A percentile compares a stretch with the other conserved stretches of the same genome.
These are phyloP conservation scores for Agaricales sp. DNA, from an alignment of 1,284 basidiomycete genomes.

Conservation along the genomic window DNA sequence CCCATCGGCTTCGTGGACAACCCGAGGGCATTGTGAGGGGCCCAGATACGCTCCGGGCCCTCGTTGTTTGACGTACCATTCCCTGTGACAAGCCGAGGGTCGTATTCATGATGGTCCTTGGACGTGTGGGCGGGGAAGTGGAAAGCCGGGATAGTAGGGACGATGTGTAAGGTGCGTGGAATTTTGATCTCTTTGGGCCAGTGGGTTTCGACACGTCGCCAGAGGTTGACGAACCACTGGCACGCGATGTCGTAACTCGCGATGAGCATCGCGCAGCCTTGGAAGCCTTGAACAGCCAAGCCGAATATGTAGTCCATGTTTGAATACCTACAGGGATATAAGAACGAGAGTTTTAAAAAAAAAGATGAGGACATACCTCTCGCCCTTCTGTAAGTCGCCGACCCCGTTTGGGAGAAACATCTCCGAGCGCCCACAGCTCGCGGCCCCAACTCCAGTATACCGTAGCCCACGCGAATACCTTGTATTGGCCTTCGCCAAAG, in stretches of 20 bases:
- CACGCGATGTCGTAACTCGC: constrained; percentile 14
- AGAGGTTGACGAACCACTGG: constrained; percentile 12
- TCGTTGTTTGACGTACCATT: background rate
- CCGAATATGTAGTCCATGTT: constrained; percentile 14
- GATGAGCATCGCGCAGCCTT: background rate
- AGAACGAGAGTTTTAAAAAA: background rate
- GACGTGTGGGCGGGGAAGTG: background rate
- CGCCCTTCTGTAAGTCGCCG: constrained; percentile 14
- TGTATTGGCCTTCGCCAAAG: constrained; percentile 10
- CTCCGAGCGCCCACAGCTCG: constrained; percentile 10
- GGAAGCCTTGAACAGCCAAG: constrained; percentile 1
- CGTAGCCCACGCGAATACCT: constrained; percentile 4
- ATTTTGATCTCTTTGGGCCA: background rate
- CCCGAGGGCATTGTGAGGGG: background rate
- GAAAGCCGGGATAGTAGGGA: background rate
- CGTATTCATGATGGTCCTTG: background rate
- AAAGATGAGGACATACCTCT: constrained; percentile 7
- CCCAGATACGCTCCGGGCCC: constrained; percentile 2
- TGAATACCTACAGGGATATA: constrained; percentile 10
- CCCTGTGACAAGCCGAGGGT: background rate
- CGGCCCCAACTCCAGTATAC: constrained; percentile 10
- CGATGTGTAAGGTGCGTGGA: background rate
- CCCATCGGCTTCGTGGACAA: background rate
- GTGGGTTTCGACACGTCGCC: constrained; percentile 1
- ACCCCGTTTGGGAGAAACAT: constrained; percentile 8